Evolutionary conservation across 345 rosid species (phyloP), one percentile per base, ranked within the genome.

Genomic region (Eucalyptus globulus): DNA sequence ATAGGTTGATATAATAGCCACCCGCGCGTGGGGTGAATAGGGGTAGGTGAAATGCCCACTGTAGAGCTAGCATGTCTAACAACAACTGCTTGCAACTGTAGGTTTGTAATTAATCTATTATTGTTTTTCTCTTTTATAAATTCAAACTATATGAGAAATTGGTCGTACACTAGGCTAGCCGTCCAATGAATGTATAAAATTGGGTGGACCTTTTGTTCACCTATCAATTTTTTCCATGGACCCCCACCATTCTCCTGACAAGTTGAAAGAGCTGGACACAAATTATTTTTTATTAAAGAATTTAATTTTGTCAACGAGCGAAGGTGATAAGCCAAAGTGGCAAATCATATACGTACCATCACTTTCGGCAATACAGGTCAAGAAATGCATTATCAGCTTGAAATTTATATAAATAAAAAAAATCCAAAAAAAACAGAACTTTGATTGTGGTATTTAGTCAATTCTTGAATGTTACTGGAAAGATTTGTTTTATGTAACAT

Each of bases 1-100:
- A 17, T 51, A 51, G 1, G 8, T 51, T 51, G 21, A 51, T 51
- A 51, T 16, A 16, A 51, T 51, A 51, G 9, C 22, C 4, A 51
- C 4, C 0, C 2, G 0, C 2, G 22, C 9, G 0, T 51, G 1
- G 1, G 54, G 4, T 51, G 22, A 51, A 0, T 1, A 51, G 0
- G 54, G 22, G 9, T 51, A 9, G 21, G 54, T 51, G 21, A 16
- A 51, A 51, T 51, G 2, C 22, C 54, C 22, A 51, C 0, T 17
- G 9, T 16, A 51, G 54, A 51, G 54, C 54, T 51, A 51, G 54
- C 54, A 51, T 6, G 8, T 51, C 54, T 51, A 51, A 51, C 0
- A 21, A 51, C 54, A 51, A 51, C 9, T 17, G 22, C 9, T 51
- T 51, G 4, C 8, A 51, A 51, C 2, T 51, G 2, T 2, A 34